These are phyloP conservation scores for Irpex lacteus DNA, from an alignment of 1,284 basidiomycete species.

Conservation along the genomic window DNA sequence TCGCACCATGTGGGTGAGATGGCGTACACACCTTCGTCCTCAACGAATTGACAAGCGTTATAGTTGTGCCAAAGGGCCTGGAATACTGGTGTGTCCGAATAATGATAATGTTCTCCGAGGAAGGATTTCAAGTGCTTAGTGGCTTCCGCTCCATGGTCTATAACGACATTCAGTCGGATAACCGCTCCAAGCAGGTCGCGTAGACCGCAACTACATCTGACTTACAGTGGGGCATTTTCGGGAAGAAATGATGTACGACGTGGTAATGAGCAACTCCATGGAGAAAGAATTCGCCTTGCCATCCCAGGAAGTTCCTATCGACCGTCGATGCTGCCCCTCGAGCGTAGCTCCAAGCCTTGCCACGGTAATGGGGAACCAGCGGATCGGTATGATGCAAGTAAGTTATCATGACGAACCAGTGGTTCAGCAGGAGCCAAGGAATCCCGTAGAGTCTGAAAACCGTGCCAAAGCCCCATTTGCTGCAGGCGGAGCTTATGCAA, in stretches of 20 bases:
- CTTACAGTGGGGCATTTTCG: conserved; percentile 27
- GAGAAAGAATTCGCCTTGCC: conserved; percentile 37
- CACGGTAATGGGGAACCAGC: conserved; percentile 32
- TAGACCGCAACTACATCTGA: neutral
- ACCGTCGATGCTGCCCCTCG: conserved; percentile 61
- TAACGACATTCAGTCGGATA: no score
- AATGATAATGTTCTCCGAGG: conserved; percentile 51
- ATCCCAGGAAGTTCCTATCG: conserved; percentile 52
- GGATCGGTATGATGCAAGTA: conserved; percentile 58
- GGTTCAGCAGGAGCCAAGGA: conserved; percentile 51
- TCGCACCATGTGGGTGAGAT: neutral
- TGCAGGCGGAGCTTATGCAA: conserved; percentile 31
- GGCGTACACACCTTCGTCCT: conserved; percentile 43
- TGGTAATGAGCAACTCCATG: conserved; percentile 40
- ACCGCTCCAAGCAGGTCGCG: neutral
- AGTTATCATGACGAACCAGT: conserved; percentile 49
- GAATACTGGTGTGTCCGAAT: conserved; percentile 47
- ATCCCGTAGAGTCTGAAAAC: conserved; percentile 54
- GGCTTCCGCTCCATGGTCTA: conserved; percentile 48
- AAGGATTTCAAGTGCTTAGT: conserved; percentile 49
- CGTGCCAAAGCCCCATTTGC: conserved; percentile 30
- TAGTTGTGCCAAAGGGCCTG: conserved; percentile 55
- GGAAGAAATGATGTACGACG: conserved; percentile 31
- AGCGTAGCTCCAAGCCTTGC: conserved; percentile 44
- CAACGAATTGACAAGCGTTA: conserved; percentile 68